Percentiles rank a stretch among this genome's conserved stretches.
phyloP scores from a whole-genome alignment of 176 grass and related monocot genomes.

The Musa itinerans region DNA sequence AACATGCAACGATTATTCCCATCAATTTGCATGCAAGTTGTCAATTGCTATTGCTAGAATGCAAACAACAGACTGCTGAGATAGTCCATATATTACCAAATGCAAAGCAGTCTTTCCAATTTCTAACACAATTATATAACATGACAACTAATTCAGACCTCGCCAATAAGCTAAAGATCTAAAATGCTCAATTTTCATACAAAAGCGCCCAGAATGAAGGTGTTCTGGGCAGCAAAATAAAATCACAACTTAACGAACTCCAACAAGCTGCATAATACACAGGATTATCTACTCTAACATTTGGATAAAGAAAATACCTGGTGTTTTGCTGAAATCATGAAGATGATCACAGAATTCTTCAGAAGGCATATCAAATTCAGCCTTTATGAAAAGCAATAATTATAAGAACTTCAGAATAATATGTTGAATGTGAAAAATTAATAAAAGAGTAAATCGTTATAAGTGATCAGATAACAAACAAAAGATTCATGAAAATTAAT shows the following conservation, averaged over 20 bases:
- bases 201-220: not conserved
- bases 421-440: not conserved
- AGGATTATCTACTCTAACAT: conserved; percentile 8
- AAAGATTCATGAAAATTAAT: not conserved
- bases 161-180: not conserved
- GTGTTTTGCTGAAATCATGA: conserved; percentile 36
- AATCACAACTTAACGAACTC: not conserved
- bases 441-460: not conserved
- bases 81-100: too few species aligned
- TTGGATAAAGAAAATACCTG: conserved; percentile 47
- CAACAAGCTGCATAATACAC: conserved; percentile 1
- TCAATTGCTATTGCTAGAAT: too few species aligned
- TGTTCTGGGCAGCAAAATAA: not conserved
- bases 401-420: not conserved
- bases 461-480: not conserved
- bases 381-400: conserved; percentile 28
- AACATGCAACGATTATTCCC: not conserved
- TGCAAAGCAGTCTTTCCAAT: too few species aligned
- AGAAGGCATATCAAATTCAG: conserved; percentile 76
- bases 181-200: not conserved
- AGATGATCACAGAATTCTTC: conserved; percentile 88
- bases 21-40: too few species aligned
- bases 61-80: too few species aligned
- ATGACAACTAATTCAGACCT: not conserved
- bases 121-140: not conserved